Evolutionary conservation across 345 rosid genomes (phyloP).

Genomic region (Iberis pinnata): DNA sequence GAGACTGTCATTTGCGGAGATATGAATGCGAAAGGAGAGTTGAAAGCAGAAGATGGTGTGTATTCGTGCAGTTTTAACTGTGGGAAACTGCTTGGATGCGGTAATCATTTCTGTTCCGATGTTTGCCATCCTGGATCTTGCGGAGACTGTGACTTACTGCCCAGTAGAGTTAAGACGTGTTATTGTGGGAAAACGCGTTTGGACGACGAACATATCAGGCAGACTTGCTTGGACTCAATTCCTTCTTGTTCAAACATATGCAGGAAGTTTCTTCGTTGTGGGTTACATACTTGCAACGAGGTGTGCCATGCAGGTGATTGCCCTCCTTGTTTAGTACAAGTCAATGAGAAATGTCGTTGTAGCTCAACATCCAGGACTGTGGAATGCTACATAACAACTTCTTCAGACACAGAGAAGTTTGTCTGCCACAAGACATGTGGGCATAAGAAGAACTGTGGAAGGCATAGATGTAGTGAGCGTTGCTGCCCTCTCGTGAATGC

Average conservation of each 20-base stretch:
- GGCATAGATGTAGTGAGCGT: constrained; percentile 82
- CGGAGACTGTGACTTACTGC: constrained; percentile 58
- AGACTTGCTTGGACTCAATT: constrained; percentile 67
- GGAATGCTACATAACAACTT: constrained; percentile 56
- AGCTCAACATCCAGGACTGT: constrained; percentile 57
- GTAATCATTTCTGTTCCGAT: constrained; percentile 52
- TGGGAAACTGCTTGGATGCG: constrained; percentile 48
- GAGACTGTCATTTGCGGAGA: constrained; percentile 69
- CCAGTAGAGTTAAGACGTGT: constrained; percentile 54
- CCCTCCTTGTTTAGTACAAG: constrained; percentile 49
- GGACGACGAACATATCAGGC: constrained; percentile 45
- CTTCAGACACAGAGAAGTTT: constrained; percentile 40
- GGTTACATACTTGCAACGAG: constrained; percentile 51
- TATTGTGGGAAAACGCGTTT: constrained; percentile 61
- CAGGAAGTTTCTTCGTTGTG: constrained; percentile 56
- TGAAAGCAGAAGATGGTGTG: constrained; percentile 56
- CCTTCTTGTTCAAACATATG: constrained; percentile 54
- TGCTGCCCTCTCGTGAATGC: constrained; percentile 74
- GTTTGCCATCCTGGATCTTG: constrained; percentile 75
- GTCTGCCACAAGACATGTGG: constrained; percentile 70
- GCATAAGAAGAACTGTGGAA: constrained; percentile 67
- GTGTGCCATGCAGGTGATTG: constrained; percentile 68
- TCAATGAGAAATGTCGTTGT: constrained; percentile 65
- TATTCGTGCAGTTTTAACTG: constrained; percentile 60
- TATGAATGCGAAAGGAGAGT: constrained; percentile 65